phyloP scores from a whole-genome alignment of 352 stramenopile species.

The Pythium rishiriense region DNA sequence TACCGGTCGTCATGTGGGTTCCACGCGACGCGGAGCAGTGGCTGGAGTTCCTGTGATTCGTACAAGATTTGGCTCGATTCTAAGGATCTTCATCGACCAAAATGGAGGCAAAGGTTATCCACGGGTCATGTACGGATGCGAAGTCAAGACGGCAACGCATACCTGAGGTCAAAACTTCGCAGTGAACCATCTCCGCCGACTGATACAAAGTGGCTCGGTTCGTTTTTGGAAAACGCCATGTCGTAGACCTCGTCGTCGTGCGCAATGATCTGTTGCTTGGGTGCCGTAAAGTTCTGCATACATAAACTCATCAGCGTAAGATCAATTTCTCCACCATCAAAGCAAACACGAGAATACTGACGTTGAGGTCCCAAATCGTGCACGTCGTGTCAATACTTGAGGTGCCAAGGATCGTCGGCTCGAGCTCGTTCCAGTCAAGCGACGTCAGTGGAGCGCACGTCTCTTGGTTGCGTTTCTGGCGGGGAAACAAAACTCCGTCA shows the following conservation, averaged over 20 bases:
- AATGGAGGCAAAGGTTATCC: background rate
- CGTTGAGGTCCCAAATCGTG: conserved; percentile 98
- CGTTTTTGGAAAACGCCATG: conserved; percentile 90
- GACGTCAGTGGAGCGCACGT: conserved; percentile 97
- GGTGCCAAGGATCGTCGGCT: conserved; percentile 95
- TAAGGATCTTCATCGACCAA: conserved; percentile 41
- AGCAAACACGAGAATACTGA: conserved; percentile 33
- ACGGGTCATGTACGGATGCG: no score
- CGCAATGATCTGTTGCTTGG: conserved; percentile 96
- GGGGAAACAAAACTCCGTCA: conserved; percentile 2
- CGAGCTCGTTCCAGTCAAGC: conserved; percentile 98
- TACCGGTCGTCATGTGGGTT: conserved; percentile 98
- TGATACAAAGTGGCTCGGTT: conserved; percentile 95
- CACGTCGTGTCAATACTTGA: conserved; percentile 98
- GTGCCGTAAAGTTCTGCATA: conserved; percentile 49
- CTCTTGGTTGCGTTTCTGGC: conserved; percentile 74
- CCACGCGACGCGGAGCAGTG: conserved; percentile 95
- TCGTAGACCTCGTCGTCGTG: conserved; percentile 99
- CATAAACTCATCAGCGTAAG: background rate
- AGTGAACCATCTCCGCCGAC: conserved; percentile 97
- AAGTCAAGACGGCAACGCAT: conserved; percentile 29
- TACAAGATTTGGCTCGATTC: conserved; percentile 97
- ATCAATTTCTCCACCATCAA: background rate
- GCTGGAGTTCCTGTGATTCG: conserved; percentile 84
- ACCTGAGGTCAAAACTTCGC: conserved; percentile 97